phyloP scores from a whole-genome alignment of 2,329 filamentous ascomycete species.

The Dactylellina leptospora region DNA sequence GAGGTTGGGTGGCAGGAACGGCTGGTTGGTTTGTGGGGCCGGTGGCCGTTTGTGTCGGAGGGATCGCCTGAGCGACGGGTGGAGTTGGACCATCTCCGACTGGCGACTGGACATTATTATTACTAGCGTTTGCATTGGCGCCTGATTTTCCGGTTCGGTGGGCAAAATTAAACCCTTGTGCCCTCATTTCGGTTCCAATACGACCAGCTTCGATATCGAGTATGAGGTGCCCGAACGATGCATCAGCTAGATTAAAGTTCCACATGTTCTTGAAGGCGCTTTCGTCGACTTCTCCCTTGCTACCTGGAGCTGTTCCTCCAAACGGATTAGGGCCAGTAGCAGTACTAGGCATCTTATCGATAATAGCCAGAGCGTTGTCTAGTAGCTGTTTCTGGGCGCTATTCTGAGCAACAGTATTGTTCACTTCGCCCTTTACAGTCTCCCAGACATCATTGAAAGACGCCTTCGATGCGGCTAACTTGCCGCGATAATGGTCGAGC shows the following conservation, averaged over 20 bases:
- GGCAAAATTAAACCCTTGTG: conserved; percentile 98
- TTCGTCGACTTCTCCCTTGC: conserved; percentile 87
- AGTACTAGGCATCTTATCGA: conserved; percentile 97
- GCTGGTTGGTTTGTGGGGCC: conserved; percentile 41
- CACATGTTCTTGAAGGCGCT: conserved; percentile 99
- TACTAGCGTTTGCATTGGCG: conserved; percentile 57
- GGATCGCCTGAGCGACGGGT: conserved; percentile 50
- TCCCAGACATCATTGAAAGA: conserved; percentile 99
- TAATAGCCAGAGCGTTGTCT: conserved; percentile 87
- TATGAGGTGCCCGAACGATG: conserved; percentile 94
- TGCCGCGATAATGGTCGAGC: conserved; percentile 96
- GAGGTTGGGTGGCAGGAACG: conserved; percentile 55
- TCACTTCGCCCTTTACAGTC: conserved; percentile 94
- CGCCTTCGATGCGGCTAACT: conserved; percentile 95
- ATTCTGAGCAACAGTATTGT: conserved; percentile 91
- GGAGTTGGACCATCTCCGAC: conserved; percentile 29
- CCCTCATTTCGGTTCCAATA: conserved; percentile 98
- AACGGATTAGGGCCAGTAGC: conserved; percentile 97
- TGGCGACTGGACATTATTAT: conserved; percentile 5
- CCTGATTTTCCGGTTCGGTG: conserved; percentile 81
- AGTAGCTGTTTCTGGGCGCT: conserved; percentile 92
- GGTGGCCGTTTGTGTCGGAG: conserved; percentile 43
- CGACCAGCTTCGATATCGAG: conserved; percentile 93
- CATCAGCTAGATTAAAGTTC: conserved; percentile 99
- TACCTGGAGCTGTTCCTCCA: conserved; percentile 75